Conservation (phyloP, 441 rosid species). For the Dalechampia spathulata region DNA sequence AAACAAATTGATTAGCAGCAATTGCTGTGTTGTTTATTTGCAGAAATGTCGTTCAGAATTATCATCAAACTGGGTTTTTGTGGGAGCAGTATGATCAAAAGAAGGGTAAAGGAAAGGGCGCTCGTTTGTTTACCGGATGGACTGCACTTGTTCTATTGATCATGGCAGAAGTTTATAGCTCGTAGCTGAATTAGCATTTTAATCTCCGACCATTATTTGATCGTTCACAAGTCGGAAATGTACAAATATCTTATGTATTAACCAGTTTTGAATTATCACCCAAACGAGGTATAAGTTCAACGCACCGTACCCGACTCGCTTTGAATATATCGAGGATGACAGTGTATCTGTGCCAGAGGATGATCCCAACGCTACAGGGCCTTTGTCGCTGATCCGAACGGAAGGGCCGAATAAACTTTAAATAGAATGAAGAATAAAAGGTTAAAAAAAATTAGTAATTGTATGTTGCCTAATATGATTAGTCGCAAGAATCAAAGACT, state of each 20-base stretch:
- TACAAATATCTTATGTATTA: not conserved
- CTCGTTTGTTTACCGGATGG: slow-evolving; percentile 90
- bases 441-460: not conserved
- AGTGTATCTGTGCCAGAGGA: too few species aligned
- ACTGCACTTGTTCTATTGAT: slow-evolving; percentile 66
- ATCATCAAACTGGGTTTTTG: slow-evolving; percentile 68
- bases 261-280: too few species aligned
- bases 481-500: not conserved
- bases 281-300: too few species aligned
- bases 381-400: too few species aligned
- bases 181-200: slow-evolving; percentile 1
- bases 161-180: slow-evolving; percentile 59
- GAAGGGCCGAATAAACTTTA: not conserved
- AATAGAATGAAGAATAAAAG: not conserved
- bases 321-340: too few species aligned
- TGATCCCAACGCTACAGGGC: too few species aligned
- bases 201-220: too few species aligned
- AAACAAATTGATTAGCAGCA: slow-evolving; percentile 7
- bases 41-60: slow-evolving; percentile 84
- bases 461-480: not conserved
- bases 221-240: too few species aligned
- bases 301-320: too few species aligned
- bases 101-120: slow-evolving; percentile 77
- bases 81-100: slow-evolving; percentile 98
- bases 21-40: slow-evolving; percentile 11